Percentiles rank a stretch among this genome's conserved stretches.
phyloP scores from a whole-genome alignment of 2,329 filamentous ascomycete species.

The Colletotrichum camelliae region DNA sequence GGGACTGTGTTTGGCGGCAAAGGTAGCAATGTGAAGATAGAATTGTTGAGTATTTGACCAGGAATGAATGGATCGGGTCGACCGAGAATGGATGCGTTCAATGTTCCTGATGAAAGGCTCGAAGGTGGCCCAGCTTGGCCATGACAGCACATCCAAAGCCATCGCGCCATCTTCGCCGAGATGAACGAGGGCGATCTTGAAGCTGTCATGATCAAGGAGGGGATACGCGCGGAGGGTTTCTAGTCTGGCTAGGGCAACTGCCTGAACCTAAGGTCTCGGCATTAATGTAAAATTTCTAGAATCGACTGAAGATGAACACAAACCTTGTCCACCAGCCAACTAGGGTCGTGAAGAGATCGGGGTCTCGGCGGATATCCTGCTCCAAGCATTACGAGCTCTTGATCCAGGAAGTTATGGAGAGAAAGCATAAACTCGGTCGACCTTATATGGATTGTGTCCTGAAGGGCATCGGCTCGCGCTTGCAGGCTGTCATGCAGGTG shows the following conservation, averaged over 20 bases:
- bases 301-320: background rate
- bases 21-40: background rate
- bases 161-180: background rate
- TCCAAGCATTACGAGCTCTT: background rate
- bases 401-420: background rate
- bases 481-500: background rate
- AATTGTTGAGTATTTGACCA: background rate
- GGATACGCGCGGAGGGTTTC: background rate
- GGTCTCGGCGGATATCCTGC: background rate
- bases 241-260: background rate
- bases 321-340: background rate
- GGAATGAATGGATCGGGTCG: background rate
- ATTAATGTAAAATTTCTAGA: background rate
- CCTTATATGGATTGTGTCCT: background rate
- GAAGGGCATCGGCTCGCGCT: background rate
- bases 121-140: background rate
- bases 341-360: background rate
- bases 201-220: background rate
- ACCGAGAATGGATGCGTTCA: background rate
- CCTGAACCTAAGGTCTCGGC: background rate
- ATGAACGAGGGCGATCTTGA: background rate
- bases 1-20: background rate
- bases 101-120: background rate
- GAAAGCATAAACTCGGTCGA: background rate
- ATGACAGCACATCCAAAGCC: background rate